Evolutionary conservation across 2,329 filamentous ascomycete genomes (phyloP).

Genomic region (Cladosporium halotolerans): DNA sequence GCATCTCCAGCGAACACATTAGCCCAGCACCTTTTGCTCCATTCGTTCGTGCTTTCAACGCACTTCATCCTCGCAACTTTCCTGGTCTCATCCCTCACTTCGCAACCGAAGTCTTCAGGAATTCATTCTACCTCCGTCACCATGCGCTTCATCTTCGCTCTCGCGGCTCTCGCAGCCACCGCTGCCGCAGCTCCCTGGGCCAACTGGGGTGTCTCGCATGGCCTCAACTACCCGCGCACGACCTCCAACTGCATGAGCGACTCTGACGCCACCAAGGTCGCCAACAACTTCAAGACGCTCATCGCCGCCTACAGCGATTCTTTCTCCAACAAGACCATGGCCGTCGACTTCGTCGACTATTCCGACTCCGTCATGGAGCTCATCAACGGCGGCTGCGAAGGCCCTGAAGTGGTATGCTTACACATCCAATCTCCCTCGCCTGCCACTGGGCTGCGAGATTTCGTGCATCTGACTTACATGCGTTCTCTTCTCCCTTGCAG

Average conservation of each 20-base stretch:
- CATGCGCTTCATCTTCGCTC: conserved; percentile 11
- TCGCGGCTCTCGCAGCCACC: conserved; percentile 7
- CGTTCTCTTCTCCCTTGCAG: conserved; percentile 9
- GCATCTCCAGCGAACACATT: conserved; percentile 1
- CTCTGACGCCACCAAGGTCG: conserved; percentile 20
- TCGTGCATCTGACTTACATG: conserved; percentile 1
- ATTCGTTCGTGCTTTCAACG: background rate
- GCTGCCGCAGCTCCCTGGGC: conserved; percentile 6
- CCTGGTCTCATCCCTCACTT: no score
- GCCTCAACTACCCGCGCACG: background rate
- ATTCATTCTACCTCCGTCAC: background rate
- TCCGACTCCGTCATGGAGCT: conserved; percentile 30
- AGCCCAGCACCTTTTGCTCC: background rate
- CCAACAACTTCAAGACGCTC: conserved; percentile 27
- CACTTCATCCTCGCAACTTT: background rate
- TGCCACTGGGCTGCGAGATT: background rate
- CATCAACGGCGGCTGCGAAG: conserved; percentile 28
- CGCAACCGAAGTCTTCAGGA: background rate
- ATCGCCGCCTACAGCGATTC: conserved; percentile 28
- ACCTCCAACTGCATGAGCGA: conserved; percentile 22
- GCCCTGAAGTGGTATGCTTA: background rate
- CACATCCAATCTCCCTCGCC: background rate
- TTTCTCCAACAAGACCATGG: conserved; percentile 23
- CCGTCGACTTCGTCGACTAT: conserved; percentile 29
- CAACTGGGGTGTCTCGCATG: background rate